phyloP scores from a whole-genome alignment of 768 basidiomycete species.

The Neoboletus subvelutipes region DNA sequence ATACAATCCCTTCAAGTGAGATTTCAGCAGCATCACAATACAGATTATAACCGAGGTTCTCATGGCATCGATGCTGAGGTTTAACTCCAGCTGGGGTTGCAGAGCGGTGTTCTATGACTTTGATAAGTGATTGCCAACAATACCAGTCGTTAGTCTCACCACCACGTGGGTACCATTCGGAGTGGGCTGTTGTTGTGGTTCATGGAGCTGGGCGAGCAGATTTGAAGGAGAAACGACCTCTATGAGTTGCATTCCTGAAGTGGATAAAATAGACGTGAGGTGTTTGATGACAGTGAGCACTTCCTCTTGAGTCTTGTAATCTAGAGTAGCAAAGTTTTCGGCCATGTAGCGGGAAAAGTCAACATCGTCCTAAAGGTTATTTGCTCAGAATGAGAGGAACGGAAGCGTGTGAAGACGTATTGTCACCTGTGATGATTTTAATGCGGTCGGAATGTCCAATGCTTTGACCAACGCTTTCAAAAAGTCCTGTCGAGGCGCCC shows the following conservation, averaged over 20 bases:
- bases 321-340: conserved; percentile 89
- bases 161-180: neutral
- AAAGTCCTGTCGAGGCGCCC: conserved; percentile 82
- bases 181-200: conserved; percentile 14
- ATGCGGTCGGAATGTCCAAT: conserved; percentile 68
- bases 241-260: conserved; percentile 78
- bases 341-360: conserved; percentile 90
- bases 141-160: conserved; percentile 2
- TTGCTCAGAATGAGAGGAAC: neutral
- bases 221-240: conserved; percentile 72
- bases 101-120: neutral
- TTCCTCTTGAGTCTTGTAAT: conserved; percentile 96
- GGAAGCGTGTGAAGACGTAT: neutral
- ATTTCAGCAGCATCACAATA: conserved; percentile 86
- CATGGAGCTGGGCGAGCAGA: conserved; percentile 60
- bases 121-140: neutral
- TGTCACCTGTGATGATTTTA: conserved; percentile 57
- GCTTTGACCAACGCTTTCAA: conserved; percentile 77
- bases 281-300: conserved; percentile 80
- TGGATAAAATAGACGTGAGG: conserved; percentile 73
- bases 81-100: conserved; percentile 2
- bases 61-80: conserved; percentile 37
- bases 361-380: conserved; percentile 62
- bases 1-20: conserved; percentile 81
- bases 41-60: conserved; percentile 74